A percentile compares a stretch with the other conserved stretches of the same genome.
phyloP scores from a whole-genome alignment of 148 eudicot genomes.

The Euryodendron excelsum region DNA sequence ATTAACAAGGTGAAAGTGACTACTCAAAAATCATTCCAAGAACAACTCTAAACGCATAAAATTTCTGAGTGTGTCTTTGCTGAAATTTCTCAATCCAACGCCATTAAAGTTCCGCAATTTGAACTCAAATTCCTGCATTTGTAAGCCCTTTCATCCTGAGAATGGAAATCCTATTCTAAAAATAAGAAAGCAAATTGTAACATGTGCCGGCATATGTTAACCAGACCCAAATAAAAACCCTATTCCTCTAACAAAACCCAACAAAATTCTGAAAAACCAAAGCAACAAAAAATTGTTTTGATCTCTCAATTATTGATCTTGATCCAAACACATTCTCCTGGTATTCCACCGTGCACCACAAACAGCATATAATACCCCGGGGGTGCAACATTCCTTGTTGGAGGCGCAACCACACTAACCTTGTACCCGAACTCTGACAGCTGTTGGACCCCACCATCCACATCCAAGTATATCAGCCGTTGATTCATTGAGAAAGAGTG shows the following conservation, averaged over 20 bases:
- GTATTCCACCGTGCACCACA: conserved; percentile 65
- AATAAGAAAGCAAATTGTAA: too few relatives aligned
- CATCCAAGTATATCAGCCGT: conserved; percentile 41
- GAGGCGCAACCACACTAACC: conserved; percentile 45
- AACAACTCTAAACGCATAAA: too few relatives aligned
- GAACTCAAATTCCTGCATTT: too few relatives aligned
- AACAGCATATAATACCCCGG: conserved; percentile 75
- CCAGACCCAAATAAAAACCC: too few relatives aligned
- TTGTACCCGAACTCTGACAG: conserved; percentile 32
- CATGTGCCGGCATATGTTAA: neutral
- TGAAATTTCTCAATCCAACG: too few relatives aligned
- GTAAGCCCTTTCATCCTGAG: too few relatives aligned
- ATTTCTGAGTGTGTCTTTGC: too few relatives aligned
- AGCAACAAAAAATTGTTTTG: neutral
- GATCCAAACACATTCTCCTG: conserved; percentile 62
- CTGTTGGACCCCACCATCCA: conserved; percentile 18
- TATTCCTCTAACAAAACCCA: neutral
- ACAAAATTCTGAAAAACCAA: too few relatives aligned
- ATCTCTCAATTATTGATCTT: conserved; percentile 30
- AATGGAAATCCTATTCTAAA: too few relatives aligned
- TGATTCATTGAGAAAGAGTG: conserved; percentile 81
- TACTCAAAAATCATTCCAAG: too few relatives aligned
- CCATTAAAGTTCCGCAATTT: too few relatives aligned
- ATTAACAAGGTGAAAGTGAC: too few relatives aligned
- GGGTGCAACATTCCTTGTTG: conserved; percentile 40